These are phyloP conservation scores for Ensete glaucum DNA, from an alignment of 176 grass and related monocot genomes.

Conservation along the genomic window DNA sequence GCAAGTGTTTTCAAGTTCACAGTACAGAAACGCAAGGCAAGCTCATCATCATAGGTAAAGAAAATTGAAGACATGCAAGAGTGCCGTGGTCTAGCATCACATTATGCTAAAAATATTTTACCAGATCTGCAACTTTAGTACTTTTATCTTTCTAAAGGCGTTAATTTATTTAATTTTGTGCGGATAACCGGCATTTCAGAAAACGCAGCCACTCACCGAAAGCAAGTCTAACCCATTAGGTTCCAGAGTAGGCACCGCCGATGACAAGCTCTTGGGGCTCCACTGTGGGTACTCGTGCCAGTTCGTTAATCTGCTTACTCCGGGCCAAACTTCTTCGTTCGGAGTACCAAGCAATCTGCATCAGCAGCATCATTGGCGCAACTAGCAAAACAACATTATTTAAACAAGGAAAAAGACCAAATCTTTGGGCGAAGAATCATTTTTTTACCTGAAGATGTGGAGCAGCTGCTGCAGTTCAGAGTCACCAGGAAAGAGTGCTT, in stretches of 20 bases:
- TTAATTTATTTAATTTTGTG: too few species aligned
- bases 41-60: too few species aligned
- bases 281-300: conserved; percentile 91
- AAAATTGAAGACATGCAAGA: too few species aligned
- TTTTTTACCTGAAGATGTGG: conserved; percentile 76
- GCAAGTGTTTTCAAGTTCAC: conserved; percentile 7
- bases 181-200: too few species aligned
- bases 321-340: conserved; percentile 76
- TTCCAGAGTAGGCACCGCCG: conserved; percentile 41
- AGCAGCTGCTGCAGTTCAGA: conserved; percentile 91
- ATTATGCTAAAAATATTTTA: too few species aligned
- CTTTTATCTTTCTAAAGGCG: too few species aligned
- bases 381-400: not conserved
- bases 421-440: too few species aligned
- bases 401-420: not conserved
- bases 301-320: conserved; percentile 63
- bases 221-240: conserved; percentile 58
- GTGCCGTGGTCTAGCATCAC: too few species aligned
- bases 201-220: conserved; percentile 31
- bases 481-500: conserved; percentile 67
- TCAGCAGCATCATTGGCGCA: not conserved
- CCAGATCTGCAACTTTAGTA: too few species aligned
- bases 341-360: conserved; percentile 79
- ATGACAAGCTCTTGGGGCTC: conserved; percentile 40
- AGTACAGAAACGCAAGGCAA: not conserved